Base-by-base conservation (phyloP, 495 filamentous ascomycete genomes). In the Mytilinidion resinicola region DNA sequence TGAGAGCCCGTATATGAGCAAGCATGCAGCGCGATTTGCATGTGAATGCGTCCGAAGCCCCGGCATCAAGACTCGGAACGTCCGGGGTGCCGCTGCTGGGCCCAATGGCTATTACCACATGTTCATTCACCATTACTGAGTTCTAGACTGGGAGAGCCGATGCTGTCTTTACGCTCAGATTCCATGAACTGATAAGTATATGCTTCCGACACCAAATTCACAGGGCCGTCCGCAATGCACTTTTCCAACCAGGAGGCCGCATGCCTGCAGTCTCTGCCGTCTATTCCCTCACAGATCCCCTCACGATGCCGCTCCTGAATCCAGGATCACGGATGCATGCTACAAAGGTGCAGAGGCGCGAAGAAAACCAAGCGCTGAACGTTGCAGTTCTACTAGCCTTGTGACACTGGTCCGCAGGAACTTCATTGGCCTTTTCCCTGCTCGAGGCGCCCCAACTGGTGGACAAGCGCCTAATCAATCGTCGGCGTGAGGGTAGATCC, bases 401-500 rank as follows among this genome's bases (percentile, higher is more conserved):
- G 25, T 30, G 25, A 30, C 25, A 30, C 25, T 30, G 25, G 25
- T 30, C 25, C 25, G 25, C 25, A 25, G 17, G 14, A 30, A 14
- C 19, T 8, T 49, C 46, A 49, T 49, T 49, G 46, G 46, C 46
- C 46, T 14, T 49, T 20, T 46, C 42, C 42, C 42, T 17, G 42
- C 20, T 20, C 42, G 15, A 46, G 42, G 21, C 44, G 44, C 44
- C 46, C 20, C 46, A 49, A 49, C 46, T 25, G 33, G 21, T 14
- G 33, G 21, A 30, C 21, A 37, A 36, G 25, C 14, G 51, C 35
- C 61, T 58, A 66, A 53, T 66, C 63, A 37, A 34, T 25, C 33
- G 35, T 52, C 17, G 64, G 64, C 41, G 59, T 35, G 21, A 66
- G 60, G 35, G 59, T 57, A 34, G 60, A 56, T 21, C 63, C 63